Evolutionary conservation across 768 basidiomycete genomes (phyloP).

Genomic region (Sporobolomyces roseus): DNA sequence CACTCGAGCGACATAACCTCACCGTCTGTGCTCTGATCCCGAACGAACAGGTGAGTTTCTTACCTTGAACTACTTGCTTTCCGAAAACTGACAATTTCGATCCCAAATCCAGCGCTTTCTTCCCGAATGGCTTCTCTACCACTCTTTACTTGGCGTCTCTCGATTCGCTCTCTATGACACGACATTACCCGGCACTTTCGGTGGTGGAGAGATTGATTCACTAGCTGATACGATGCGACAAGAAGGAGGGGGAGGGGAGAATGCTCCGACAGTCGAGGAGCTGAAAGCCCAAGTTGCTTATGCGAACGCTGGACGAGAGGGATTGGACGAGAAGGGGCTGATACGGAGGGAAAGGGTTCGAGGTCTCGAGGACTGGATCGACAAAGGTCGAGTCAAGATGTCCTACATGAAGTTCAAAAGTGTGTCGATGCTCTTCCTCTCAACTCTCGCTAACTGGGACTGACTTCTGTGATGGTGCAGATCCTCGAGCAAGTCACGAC

Average conservation of each 20-base stretch:
- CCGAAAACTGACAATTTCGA: no score
- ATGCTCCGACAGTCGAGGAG: conserved; percentile 33
- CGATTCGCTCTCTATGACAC: conserved; percentile 39
- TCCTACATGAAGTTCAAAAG: conserved; percentile 36
- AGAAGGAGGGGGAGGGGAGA: conserved; percentile 31
- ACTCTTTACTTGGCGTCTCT: conserved; percentile 35
- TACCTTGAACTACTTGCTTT: neutral
- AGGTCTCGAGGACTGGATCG: conserved; percentile 38
- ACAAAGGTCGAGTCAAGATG: conserved; percentile 23
- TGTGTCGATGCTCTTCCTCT: conserved; percentile 6
- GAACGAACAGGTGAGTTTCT: conserved; percentile 19
- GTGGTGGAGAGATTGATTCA: conserved; percentile 32
- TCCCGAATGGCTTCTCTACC: conserved; percentile 36
- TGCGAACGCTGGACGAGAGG: conserved; percentile 8
- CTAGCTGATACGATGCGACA: conserved; percentile 27
- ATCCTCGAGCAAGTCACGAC: conserved; percentile 13
- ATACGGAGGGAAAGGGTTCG: conserved; percentile 23
- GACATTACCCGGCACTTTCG: conserved; percentile 24
- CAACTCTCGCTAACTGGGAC: neutral
- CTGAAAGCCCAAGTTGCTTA: conserved; percentile 24
- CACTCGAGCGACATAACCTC: conserved; percentile 9
- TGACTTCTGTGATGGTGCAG: neutral
- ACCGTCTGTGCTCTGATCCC: conserved; percentile 35
- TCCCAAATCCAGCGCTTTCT: conserved; percentile 35
- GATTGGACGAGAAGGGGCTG: conserved; percentile 23